Evolutionary conservation across 768 basidiomycete genomes (phyloP).

Genomic region (Auricularia sp.): DNA sequence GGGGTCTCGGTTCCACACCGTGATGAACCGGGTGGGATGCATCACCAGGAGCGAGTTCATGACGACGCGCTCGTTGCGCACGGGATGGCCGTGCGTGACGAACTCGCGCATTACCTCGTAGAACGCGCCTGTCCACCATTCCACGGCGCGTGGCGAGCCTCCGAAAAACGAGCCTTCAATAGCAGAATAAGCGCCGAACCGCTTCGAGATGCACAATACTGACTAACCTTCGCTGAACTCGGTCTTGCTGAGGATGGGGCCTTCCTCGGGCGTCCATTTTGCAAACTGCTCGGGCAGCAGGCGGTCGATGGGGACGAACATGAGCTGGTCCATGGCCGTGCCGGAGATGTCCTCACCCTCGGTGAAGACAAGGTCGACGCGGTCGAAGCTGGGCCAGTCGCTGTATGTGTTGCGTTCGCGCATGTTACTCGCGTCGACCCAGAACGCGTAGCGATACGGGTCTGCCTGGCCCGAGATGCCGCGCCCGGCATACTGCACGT

Average conservation of each 20-base stretch:
- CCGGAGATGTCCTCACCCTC: conserved; percentile 21
- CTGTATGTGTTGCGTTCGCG: conserved; percentile 31
- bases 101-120: conserved; percentile 44
- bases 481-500: conserved; percentile 10
- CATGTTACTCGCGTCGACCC: conserved; percentile 49
- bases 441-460: conserved; percentile 44
- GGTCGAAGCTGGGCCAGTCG: conserved; percentile 35
- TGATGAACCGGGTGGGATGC: conserved; percentile 35
- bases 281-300: conserved; percentile 23
- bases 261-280: conserved; percentile 35
- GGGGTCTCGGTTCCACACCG: conserved; percentile 28
- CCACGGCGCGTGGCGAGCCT: conserved; percentile 31
- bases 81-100: conserved; percentile 33
- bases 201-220: conserved; percentile 4
- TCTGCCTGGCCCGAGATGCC: conserved; percentile 1
- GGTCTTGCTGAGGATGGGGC: conserved; percentile 32
- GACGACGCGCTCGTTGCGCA: conserved; percentile 47
- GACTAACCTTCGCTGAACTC: conserved; percentile 37
- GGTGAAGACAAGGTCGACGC: conserved; percentile 33
- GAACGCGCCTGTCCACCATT: conserved; percentile 36
- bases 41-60: conserved; percentile 39
- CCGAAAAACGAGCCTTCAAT: conserved; percentile 43
- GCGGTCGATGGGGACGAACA: conserved; percentile 39
- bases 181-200: neutral
- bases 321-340: conserved; percentile 27